Evolutionary conservation across 2,329 filamentous ascomycete genomes (phyloP), one percentile per base, ranked within the genome.

Genomic region (Sclerotinia subarctica): DNA sequence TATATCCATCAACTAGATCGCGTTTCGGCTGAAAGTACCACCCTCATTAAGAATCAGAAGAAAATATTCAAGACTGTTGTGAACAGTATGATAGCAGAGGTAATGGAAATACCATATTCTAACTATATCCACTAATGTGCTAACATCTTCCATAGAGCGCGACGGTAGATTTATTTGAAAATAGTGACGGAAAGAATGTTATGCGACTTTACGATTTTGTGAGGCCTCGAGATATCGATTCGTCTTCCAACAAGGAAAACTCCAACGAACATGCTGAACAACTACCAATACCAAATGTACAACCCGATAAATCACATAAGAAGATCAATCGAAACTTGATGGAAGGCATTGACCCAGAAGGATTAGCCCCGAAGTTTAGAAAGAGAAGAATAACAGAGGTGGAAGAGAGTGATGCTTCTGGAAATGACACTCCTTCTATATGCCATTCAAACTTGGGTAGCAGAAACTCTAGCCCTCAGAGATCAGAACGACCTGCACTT

Each of bases 361-460:
- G 47, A 42, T 53, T 62, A 35, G 64, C 35, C 5, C 56, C 64
- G 3, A 59, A 38, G 26, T 51, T 52, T 4, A 67, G 42, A 52
- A 67, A 53, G 44, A 47, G 64, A 32, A 67, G 56, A 46, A 57
- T 67, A 49, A 52, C 57, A 8, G 56, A 67, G 32, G 56, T 67
- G 11, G 47, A 51, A 13, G 64, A 62, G 49, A 67, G 64, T 46
- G 64, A 67, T 53, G 47, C 32, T 21, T 67, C 64, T 26, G 64
- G 32, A 1, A 46, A 62, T 15, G 56, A 52, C 8, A 51, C 46
- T 24, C 47, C 32, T 58, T 49, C 26, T n/a, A 13, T 44, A 35
- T 47, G 56, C 17, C 24, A 47, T n/a, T 26, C 21, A 19, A 35
- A 35, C 4, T 5, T 46, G 1, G n/a, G n/a, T 8, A 66, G 42